A percentile compares a stretch with the other conserved stretches of the same genome.
phyloP scores from a whole-genome alignment of 2,329 filamentous ascomycete genomes.

The Drechslerella stenobrocha region DNA sequence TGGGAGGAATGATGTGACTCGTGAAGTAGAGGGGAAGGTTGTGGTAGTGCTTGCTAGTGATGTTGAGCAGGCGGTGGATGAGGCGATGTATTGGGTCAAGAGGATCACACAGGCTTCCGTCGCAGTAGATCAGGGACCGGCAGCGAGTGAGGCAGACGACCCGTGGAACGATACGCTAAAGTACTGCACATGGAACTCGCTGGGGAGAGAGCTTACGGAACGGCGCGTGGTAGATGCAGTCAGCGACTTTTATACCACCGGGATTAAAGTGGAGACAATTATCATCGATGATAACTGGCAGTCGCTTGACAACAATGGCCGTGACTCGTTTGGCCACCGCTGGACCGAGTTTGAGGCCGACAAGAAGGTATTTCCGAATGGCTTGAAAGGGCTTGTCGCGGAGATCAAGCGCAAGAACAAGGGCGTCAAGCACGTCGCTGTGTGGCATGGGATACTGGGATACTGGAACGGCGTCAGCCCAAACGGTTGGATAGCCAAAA shows the following conservation, averaged over 20 bases:
- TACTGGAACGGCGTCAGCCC: constrained; percentile 91
- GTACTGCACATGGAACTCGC: constrained; percentile 95
- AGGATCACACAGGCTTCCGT: constrained; percentile 11
- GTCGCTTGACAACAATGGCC: constrained; percentile 64
- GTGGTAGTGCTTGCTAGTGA: constrained; percentile 22
- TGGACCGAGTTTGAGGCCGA: constrained; percentile 90
- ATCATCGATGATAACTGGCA: constrained; percentile 99
- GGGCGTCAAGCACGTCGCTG: constrained; percentile 78
- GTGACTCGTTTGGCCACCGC: constrained; percentile 59
- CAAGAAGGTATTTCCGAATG: constrained; percentile 73
- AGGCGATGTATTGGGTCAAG: constrained; percentile 35
- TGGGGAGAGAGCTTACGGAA: constrained; percentile 81
- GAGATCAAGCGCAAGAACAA: constrained; percentile 71
- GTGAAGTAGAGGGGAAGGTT: constrained; percentile 17
- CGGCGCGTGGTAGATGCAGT: constrained; percentile 77
- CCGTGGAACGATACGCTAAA: constrained; percentile 70
- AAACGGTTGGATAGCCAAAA: constrained; percentile 70
- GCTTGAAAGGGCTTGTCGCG: constrained; percentile 71
- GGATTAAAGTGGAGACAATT: constrained; percentile 77
- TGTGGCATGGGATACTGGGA: constrained; percentile 88
- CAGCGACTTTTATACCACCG: constrained; percentile 68
- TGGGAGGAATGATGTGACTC: constrained; percentile 30
- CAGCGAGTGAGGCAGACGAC: constrained; percentile 10
- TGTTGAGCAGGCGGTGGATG: constrained; percentile 28
- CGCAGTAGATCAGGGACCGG: background rate